A percentile compares a stretch with the other conserved stretches of the same genome.
These are phyloP conservation scores for Phylloporus sp. DNA, from an alignment of 768 basidiomycete genomes.

Conservation along the genomic window DNA sequence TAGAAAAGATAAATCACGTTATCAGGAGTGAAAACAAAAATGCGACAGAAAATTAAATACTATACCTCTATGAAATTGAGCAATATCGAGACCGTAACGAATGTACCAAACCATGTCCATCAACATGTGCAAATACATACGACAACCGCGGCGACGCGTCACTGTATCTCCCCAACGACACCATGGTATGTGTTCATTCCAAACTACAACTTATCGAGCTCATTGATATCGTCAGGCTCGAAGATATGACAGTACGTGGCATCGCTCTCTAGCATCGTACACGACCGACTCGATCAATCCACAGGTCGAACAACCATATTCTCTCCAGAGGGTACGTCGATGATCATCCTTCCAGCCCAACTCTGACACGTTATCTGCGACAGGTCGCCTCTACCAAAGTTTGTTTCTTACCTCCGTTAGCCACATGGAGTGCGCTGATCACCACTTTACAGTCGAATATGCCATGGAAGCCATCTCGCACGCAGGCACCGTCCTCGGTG, in stretches of 20 bases:
- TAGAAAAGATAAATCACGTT: constrained; percentile 6
- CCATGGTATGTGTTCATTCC: constrained; percentile 44
- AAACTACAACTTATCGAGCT: neutral
- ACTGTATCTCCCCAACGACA: constrained; percentile 18
- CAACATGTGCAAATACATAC: no score
- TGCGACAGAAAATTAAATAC: no score
- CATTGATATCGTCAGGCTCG: constrained; percentile 52
- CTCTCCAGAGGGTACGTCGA: constrained; percentile 84
- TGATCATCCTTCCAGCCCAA: constrained; percentile 5
- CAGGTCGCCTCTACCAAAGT: constrained; percentile 97
- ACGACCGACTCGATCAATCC: constrained; percentile 24
- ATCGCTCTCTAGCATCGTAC: constrained; percentile 4
- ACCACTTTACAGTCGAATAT: constrained; percentile 79
- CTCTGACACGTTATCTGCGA: constrained; percentile 2
- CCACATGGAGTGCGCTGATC: constrained; percentile 3
- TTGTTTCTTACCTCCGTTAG: constrained; percentile 25
- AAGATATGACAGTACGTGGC: constrained; percentile 88
- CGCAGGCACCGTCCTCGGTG: constrained; percentile 90
- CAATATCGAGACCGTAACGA: neutral
- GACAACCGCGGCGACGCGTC: no score
- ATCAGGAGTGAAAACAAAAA: neutral
- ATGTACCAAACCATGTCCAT: no score
- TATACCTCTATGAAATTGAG: constrained; percentile 4
- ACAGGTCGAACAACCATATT: constrained; percentile 96
- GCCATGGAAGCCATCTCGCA: constrained; percentile 99